Base-by-base conservation (phyloP, 2,329 filamentous ascomycete genomes). In the Furcasterigmium furcatum region DNA sequence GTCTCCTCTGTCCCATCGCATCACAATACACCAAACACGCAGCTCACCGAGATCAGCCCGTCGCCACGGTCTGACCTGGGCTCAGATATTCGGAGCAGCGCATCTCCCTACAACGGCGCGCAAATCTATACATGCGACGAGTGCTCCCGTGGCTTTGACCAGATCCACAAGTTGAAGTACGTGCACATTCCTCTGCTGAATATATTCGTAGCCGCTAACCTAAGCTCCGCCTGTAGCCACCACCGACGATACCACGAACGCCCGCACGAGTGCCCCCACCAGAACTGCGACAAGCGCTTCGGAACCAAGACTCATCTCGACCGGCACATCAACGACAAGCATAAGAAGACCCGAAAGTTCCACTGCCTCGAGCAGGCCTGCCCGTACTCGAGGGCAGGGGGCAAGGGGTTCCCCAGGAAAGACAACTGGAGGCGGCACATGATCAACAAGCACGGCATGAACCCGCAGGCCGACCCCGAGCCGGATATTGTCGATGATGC, bases 361-460 rank as follows among this genome's bases (percentile, higher is more conserved):
- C 77, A 82, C 57, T 83, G 79, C 53, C 75, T 71, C 1, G 69
- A 78, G 5, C 66, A 65, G 3, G 71, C 70, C 7, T 83, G 79
- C 53, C 68, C 74, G 5, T 82, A 79, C 55, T 81, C 77, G n/a
- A 71, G 69, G 46, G 58, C 65, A 14, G 79, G 79, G 9, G 76
- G 78, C 45, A 81, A 79, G 50, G 76, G 74, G 0, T 83, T 83
- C 52, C 77, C 79, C 1, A 66, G 79, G 44, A 83, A 82, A 55
- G 79, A 82, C 55, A 82, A 83, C 59, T 82, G 79, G 79, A 74
- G 78, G 53, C 65, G 79, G 46, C 79, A 83, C 56, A 82, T 83
- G 77, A 66, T 71, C 29, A 82, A 81, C 58, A 82, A 80, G 52
- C 79, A 83, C 53, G 61, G 70, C 29, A 59, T 72, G 48, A 54